Evolutionary conservation across 192 early-diverging fungal species (phyloP), one percentile per base, ranked within the genome.

Genomic region (Backusella liffmaniae): DNA sequence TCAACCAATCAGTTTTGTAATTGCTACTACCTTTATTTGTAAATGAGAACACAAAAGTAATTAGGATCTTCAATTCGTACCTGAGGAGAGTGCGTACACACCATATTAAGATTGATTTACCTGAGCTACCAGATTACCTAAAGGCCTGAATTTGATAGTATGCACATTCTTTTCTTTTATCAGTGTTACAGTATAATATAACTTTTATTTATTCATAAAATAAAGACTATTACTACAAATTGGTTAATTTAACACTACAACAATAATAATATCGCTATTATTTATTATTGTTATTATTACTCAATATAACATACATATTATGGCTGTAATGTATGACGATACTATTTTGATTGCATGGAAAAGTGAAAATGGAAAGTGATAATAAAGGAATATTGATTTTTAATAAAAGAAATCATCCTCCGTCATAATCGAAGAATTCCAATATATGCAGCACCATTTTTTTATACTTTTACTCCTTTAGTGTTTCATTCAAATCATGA

Each of bases 11-110:
- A 62, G 23, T 23, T 62, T 62, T 9, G 23, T 26, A 62, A 62
- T 62, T 29, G 26, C 10, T 29, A 26, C 21, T 62, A 62, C 26
- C 56, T 62, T 62, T 62, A 62, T 62, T 62, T 62, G 56, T 62
- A 26, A 29, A 62, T 13, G 56, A 12, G 56, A 62, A 29, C 56
- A 62, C 56, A 62, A 62, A 62, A 62, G 12, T 62, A 23, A 62
- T 62, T 62, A 62, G 56, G 56, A 62, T 62, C 56, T 62, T 62
- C 56, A 13, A 62, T 62, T 62, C 56, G 56, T 62, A 62, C 56
- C 56, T 62, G 56, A 9, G 23, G 56, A 29, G 56, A 62, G 56
- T 62, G 56, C 56, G 56, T 62, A 29, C 56, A 12, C 56, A 62
- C 56, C 56, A 62, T 62, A 62, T 62, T 62, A 62, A 62, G 56